Evolutionary conservation across 2,329 filamentous ascomycete genomes (phyloP).

Genomic region (Ophiostoma sp.): DNA sequence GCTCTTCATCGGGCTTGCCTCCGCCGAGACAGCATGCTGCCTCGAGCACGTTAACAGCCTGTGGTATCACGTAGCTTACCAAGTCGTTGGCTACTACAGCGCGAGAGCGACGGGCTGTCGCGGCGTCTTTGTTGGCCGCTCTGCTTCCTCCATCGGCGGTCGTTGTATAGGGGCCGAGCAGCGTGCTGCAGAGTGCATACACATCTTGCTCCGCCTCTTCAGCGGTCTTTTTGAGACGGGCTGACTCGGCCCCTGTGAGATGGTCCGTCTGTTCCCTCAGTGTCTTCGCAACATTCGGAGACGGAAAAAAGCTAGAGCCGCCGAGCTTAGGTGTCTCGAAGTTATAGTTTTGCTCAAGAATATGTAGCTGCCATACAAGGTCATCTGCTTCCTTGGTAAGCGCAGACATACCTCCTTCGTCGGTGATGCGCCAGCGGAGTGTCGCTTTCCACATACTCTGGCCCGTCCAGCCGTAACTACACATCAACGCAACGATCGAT

Average conservation of each 20-base stretch:
- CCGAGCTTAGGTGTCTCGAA: too few relatives aligned
- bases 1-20: constrained; percentile 11
- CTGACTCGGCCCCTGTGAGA: too few relatives aligned
- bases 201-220: too few relatives aligned
- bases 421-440: constrained; percentile 5
- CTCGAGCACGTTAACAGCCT: constrained; percentile 20
- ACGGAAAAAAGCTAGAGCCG: too few relatives aligned
- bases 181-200: background rate
- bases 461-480: constrained; percentile 22
- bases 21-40: constrained; percentile 20
- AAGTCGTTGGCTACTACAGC: constrained; percentile 23
- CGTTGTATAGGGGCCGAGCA: background rate
- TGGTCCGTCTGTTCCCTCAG: too few relatives aligned
- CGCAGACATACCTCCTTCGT: background rate
- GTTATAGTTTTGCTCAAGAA: too few relatives aligned
- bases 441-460: constrained; percentile 21
- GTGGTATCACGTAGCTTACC: constrained; percentile 20
- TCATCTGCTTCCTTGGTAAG: background rate
- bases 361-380: background rate
- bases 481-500: constrained; percentile 21
- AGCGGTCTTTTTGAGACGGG: too few relatives aligned
- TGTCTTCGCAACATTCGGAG: too few relatives aligned
- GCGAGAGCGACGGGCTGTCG: background rate
- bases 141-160: background rate
- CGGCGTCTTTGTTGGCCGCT: background rate